A percentile compares a stretch with the other conserved stretches of the same genome.
Conservation (phyloP, 2,329 filamentous ascomycete genomes). For the Cylindrodendrum hubeiense region DNA sequence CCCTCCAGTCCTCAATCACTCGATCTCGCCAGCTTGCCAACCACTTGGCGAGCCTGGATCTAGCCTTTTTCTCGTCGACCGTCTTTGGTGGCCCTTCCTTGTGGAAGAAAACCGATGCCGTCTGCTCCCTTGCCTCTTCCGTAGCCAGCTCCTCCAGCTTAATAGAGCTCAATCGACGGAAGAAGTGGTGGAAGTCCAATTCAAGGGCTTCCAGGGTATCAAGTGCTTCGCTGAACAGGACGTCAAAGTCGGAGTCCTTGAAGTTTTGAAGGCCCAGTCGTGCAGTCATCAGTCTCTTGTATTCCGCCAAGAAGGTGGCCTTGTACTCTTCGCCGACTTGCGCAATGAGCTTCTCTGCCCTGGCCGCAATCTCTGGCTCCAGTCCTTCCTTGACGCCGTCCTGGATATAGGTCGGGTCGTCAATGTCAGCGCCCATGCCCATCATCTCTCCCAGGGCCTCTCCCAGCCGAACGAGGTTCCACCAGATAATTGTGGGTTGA, state of each 20-base stretch:
- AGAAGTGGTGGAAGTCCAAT: constrained; percentile 95
- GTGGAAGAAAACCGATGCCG: constrained; percentile 83
- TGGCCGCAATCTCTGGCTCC: constrained; percentile 76
- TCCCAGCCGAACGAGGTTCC: constrained; percentile 93
- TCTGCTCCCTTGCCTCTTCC: constrained; percentile 71
- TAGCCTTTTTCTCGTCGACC: constrained; percentile 72
- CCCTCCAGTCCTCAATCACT: constrained; percentile 81
- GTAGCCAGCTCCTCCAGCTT: constrained; percentile 73
- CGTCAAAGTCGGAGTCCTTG: constrained; percentile 81
- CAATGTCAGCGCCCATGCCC: constrained; percentile 79
- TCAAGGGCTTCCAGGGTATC: constrained; percentile 85
- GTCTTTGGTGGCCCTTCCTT: constrained; percentile 73
- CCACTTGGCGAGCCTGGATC: constrained; percentile 80
- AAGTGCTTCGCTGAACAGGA: constrained; percentile 83
- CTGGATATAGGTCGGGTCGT: constrained; percentile 77
- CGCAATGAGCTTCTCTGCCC: constrained; percentile 87
- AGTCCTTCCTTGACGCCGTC: constrained; percentile 76
- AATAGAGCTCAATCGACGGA: constrained; percentile 80
- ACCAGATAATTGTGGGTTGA: constrained; percentile 97
- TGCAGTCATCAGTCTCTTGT: constrained; percentile 84
- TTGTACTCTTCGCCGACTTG: constrained; percentile 90
- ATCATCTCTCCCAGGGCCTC: constrained; percentile 91
- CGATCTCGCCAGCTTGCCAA: constrained; percentile 82
- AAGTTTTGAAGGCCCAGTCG: constrained; percentile 81
- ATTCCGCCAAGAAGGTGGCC: constrained; percentile 87